phyloP scores from a whole-genome alignment of 129 eudicot species.

The Arctium minus region DNA sequence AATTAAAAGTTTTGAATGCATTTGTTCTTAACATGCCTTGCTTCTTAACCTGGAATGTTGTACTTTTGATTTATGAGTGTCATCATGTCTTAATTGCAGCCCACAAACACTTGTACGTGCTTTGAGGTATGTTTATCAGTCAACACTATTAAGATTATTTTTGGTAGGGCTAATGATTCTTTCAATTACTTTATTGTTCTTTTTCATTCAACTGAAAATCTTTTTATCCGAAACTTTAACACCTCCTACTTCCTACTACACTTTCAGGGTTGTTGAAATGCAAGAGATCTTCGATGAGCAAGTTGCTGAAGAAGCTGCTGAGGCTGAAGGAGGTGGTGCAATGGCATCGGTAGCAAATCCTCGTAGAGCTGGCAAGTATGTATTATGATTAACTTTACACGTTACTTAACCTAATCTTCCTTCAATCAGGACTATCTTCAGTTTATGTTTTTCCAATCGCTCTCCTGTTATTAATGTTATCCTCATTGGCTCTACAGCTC shows the following conservation, averaged over 20 bases:
- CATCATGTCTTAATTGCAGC: conserved; percentile 49
- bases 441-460: not conserved
- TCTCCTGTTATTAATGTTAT: not conserved
- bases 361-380: conserved; percentile 80
- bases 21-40: not conserved
- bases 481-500: not conserved
- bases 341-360: conserved; percentile 89
- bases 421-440: not conserved
- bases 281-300: conserved; percentile 93
- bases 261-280: conserved; percentile 92
- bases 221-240: not conserved
- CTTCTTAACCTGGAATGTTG: not conserved
- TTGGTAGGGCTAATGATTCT: conserved; percentile 5
- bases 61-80: conserved; percentile 9
- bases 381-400: conserved; percentile 12
- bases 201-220: conserved; percentile 7
- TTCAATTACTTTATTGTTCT: not conserved
- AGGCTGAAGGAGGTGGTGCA: conserved; percentile 96
- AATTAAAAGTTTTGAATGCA: not conserved
- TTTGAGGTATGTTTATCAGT: conserved; percentile 58
- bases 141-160: conserved; percentile 1
- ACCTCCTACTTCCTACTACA: not conserved
- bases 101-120: conserved; percentile 98
- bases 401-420: not conserved
- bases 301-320: conserved; percentile 97